Evolutionary conservation across 1,284 basidiomycete species (phyloP).

Genomic region (Kalmanozyma brasiliensis): DNA sequence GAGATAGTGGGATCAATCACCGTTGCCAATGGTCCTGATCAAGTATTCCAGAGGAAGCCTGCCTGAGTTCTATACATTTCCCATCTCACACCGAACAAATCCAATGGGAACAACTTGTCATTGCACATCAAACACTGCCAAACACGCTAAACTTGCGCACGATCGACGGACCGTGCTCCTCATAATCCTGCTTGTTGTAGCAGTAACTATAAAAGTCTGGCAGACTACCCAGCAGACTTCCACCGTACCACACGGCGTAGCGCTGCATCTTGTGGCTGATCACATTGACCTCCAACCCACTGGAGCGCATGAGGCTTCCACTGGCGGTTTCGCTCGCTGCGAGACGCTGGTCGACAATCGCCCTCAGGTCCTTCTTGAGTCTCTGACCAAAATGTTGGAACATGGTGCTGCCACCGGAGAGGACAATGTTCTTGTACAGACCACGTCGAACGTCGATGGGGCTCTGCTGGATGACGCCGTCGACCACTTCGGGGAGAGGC

Average conservation of each 20-base stretch:
- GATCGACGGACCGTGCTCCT: constrained; percentile 95
- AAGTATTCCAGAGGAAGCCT: too few relatives aligned
- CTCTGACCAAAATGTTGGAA: constrained; percentile 97
- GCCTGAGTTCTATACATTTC: too few relatives aligned
- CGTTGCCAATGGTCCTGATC: too few relatives aligned
- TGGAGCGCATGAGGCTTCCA: constrained; percentile 76
- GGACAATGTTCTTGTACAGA: constrained; percentile 95
- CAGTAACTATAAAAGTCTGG: constrained; percentile 98
- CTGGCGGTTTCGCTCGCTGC: constrained; percentile 80
- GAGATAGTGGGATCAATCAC: too few relatives aligned
- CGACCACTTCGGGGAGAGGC: constrained; percentile 94
- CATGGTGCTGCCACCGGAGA: constrained; percentile 96
- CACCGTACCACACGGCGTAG: constrained; percentile 98
- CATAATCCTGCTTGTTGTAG: constrained; percentile 96
- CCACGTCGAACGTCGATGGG: constrained; percentile 95
- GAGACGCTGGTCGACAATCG: constrained; percentile 89
- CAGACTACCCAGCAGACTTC: constrained; percentile 76
- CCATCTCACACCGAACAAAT: too few relatives aligned
- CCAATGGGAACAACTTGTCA: too few relatives aligned
- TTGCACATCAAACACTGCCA: constrained; percentile 60
- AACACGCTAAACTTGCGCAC: constrained; percentile 62
- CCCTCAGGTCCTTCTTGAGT: constrained; percentile 92
- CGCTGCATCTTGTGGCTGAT: constrained; percentile 98
- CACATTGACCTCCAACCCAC: constrained; percentile 74
- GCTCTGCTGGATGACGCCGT: constrained; percentile 92